Conservation (phyloP, 331 rosid species). For the Arachis monticola region DNA sequence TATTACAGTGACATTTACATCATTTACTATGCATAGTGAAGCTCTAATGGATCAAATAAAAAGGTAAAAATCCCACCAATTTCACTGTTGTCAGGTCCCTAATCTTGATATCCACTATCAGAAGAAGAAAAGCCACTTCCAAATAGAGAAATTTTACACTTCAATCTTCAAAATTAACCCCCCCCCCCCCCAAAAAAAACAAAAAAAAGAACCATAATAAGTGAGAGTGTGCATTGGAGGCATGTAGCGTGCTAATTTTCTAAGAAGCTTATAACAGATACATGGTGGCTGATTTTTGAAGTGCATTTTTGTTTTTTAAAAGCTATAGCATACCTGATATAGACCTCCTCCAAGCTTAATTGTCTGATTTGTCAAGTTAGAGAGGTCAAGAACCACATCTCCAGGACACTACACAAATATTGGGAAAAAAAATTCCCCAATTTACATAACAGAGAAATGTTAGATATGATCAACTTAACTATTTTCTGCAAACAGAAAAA, state of each 20-base stretch:
- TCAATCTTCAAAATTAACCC: not conserved
- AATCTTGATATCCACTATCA: not conserved
- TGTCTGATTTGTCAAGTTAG: constrained; percentile 77
- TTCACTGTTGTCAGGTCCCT: not conserved
- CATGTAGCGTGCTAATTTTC: not conserved
- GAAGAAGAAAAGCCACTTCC: not conserved
- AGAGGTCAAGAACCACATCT: constrained; percentile 81
- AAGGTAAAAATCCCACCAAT: not conserved
- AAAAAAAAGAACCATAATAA: not conserved
- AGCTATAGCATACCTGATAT: constrained; percentile 57
- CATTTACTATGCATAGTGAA: not conserved
- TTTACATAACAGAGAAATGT: not conserved
- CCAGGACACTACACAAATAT: constrained; percentile 72
- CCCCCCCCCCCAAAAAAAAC: too few species aligned
- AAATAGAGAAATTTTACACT: not conserved
- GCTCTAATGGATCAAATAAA: too few species aligned
- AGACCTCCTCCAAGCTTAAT: constrained; percentile 95
- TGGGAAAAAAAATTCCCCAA: not conserved
- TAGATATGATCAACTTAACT: not conserved
- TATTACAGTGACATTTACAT: not conserved
- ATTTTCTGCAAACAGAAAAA: not conserved
- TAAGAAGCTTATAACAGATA: not conserved
- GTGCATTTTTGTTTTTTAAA: too few species aligned
- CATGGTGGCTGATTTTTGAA: not conserved
- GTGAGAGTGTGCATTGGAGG: too few species aligned